Evolutionary conservation across 805 yeast genomes (phyloP).

Genomic region (Tanozyma kutaoensis): DNA sequence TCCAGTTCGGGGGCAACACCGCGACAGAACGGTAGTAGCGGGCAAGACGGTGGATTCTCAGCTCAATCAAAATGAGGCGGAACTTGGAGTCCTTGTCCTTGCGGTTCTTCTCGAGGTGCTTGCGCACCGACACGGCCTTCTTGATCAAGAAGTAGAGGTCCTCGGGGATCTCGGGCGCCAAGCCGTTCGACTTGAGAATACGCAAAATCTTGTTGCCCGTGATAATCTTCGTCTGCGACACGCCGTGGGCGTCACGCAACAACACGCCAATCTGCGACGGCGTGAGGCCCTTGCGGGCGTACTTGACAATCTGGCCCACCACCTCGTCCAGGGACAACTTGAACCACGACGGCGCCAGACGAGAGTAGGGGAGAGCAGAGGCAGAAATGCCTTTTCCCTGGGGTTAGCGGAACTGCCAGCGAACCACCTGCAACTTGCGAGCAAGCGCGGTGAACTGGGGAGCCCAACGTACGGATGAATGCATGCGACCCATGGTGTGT

Average conservation of each 20-base stretch:
- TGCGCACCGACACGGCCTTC: constrained; percentile 99
- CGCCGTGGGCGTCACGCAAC: constrained; percentile 99
- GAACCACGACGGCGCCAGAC: constrained; percentile 99
- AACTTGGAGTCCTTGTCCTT: constrained; percentile 99
- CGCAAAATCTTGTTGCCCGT: constrained; percentile 99
- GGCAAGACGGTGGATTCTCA: constrained; percentile 99
- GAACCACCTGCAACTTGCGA: no score
- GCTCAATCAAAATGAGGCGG: constrained; percentile 99
- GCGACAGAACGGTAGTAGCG: constrained; percentile 99
- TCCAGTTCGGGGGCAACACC: constrained; percentile 99
- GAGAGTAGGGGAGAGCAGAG: constrained; percentile 98
- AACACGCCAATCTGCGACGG: constrained; percentile 99
- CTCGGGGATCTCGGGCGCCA: constrained; percentile 99
- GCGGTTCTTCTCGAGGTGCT: constrained; percentile 99
- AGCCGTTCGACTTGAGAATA: constrained; percentile 98
- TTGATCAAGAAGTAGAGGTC: constrained; percentile 97
- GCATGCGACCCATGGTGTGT: constrained; percentile 98
- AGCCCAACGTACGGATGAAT: constrained; percentile 95
- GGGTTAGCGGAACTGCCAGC: constrained; percentile 8
- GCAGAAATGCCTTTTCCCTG: constrained; percentile 99
- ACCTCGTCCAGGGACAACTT: constrained; percentile 90
- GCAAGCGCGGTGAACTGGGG: no score
- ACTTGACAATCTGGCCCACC: constrained; percentile 96
- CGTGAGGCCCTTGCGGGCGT: constrained; percentile 99
- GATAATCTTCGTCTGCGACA: constrained; percentile 91